phyloP scores from a whole-genome alignment of 129 eudicot genomes.

The Chrysanthemum seticuspe region DNA sequence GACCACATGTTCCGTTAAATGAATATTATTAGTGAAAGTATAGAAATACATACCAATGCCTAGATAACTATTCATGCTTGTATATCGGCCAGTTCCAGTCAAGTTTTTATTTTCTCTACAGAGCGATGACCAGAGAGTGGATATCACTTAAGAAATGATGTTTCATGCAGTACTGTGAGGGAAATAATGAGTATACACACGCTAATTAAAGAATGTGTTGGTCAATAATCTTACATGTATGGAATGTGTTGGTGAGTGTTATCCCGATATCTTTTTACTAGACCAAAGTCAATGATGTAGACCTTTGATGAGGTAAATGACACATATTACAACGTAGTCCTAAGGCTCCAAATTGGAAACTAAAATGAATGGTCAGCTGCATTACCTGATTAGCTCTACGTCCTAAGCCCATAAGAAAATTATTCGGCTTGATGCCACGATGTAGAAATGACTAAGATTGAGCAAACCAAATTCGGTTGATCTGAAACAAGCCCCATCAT shows the following conservation, averaged over 20 bases:
- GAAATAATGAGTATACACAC: not conserved
- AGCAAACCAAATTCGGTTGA: slow-evolving; percentile 75
- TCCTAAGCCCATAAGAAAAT: slow-evolving; percentile 87
- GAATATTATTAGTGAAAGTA: no score
- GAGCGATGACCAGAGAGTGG: no score
- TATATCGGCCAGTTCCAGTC: no score
- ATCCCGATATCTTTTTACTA: slow-evolving; percentile 77
- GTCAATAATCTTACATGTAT: slow-evolving; percentile 51
- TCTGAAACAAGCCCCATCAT: slow-evolving; percentile 38
- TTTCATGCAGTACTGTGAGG: not conserved
- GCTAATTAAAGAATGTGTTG: not conserved
- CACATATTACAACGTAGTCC: not conserved
- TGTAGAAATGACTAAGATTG: slow-evolving; percentile 85
- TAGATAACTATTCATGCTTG: no score
- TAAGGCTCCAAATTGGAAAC: slow-evolving; percentile 6
- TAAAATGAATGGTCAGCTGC: not conserved
- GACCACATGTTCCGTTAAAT: no score
- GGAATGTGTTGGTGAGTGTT: slow-evolving; percentile 84
- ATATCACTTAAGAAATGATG: no score
- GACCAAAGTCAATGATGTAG: slow-evolving; percentile 78
- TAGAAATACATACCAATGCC: no score
- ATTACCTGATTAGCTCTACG: slow-evolving; percentile 84
- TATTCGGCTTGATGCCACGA: slow-evolving; percentile 86
- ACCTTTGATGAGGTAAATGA: slow-evolving; percentile 42
- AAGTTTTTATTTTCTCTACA: no score